Base-by-base conservation (phyloP, 306 rosid genomes). In the Mimosa bimucronata region DNA sequence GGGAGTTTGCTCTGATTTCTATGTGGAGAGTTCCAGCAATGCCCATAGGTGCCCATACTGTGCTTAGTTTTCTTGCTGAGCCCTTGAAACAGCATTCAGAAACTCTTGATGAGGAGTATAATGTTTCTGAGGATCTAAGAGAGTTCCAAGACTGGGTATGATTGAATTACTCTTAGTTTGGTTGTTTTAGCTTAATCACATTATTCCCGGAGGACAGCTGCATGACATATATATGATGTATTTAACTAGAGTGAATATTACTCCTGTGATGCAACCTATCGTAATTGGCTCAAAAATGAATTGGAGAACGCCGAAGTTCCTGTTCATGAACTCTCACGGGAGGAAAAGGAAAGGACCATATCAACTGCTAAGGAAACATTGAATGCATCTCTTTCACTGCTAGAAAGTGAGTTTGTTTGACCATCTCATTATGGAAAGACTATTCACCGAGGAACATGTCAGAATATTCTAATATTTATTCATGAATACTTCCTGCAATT, bases 141-240 rank as follows among this genome's bases (percentile, higher is more conserved):
- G 99, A 95, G 90, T 90, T 95, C 84, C 88, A 95, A 74, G 99
- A 93, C 77, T 95, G 99, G 99, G 99, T 95, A 91, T 55, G 81
- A 79, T 15, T 42, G 44, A 29, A 8, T 79, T 73, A 52, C 42
- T 7, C 44, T 48, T 37, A 9, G 71, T 26, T 65, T 72, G 70
- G n/a, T 82, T 74, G 50, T 74, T 57, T 65, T 26, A 57, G 42
- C 23, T 53, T 55, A 69, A 21, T 78, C 67, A 42, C 79, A 40
- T 79, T 45, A 73, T 77, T 85, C 21, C 71, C 9, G 65, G 66
- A 57, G 82, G 60, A 69, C 70, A 65, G 28, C 40, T 73, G 61
- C 23, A 38, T 79, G 25, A 37, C 65, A 58, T 74, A 19, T 75
- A 18, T 42, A 8, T 55, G 71, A 12, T 75, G 72, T 34, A 68